Percentiles rank a stretch among this genome's conserved stretches.
Conservation (phyloP, 768 basidiomycete genomes). For the Rhodotorula babjevae region DNA sequence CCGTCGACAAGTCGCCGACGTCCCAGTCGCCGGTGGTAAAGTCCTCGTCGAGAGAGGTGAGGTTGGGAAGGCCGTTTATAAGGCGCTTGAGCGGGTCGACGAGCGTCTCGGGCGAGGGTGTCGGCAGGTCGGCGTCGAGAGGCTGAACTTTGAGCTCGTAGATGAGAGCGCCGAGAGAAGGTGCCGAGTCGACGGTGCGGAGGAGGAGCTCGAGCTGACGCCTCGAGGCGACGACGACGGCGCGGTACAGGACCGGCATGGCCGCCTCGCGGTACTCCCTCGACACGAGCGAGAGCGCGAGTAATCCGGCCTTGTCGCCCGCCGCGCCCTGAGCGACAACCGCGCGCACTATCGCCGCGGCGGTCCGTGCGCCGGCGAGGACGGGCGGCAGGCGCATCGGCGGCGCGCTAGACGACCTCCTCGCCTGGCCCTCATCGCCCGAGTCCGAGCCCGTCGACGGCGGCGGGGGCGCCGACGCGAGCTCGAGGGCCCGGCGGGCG, state of each 20-base stretch:
- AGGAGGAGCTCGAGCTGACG: neutral
- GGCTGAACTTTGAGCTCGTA: neutral
- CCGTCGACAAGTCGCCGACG: neutral
- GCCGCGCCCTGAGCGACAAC: neutral
- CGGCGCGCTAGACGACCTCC: neutral
- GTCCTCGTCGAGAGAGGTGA: slow-evolving; percentile 8
- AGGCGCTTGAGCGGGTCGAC: neutral
- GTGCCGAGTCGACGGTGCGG: neutral
- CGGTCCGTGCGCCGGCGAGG: neutral
- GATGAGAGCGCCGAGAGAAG: neutral
- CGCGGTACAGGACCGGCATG: neutral
- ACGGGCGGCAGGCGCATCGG: neutral
- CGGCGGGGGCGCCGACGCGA: neutral
- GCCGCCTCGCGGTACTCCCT: neutral
- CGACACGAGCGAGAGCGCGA: slow-evolving; percentile 1
- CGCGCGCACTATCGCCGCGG: neutral
- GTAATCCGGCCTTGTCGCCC: neutral
- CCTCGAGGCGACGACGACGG: neutral
- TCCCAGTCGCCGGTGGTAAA: slow-evolving; percentile 17
- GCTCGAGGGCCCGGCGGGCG: neutral
- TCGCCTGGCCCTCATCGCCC: neutral
- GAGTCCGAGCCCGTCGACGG: neutral
- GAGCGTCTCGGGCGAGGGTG: neutral
- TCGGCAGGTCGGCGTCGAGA: neutral
- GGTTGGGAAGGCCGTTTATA: slow-evolving; percentile 1